A percentile compares a stretch with the other conserved stretches of the same genome.
These are phyloP conservation scores for Kwoniella mangroviensis DNA, from an alignment of 768 basidiomycete genomes.

Conservation along the genomic window DNA sequence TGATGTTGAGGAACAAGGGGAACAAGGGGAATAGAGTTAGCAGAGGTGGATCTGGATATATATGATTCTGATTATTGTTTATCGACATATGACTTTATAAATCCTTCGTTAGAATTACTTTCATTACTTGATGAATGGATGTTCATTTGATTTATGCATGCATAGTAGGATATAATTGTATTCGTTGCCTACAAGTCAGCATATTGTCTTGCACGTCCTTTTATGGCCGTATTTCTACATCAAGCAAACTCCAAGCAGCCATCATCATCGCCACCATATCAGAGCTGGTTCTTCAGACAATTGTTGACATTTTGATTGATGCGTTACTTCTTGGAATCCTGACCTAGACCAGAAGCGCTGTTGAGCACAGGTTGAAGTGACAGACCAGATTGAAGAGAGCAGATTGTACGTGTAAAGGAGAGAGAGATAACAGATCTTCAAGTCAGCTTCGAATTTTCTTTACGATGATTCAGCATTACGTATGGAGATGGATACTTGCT, in stretches of 20 bases:
- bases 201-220: background rate
- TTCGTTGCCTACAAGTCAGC: background rate
- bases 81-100: no score
- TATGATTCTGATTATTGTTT: background rate
- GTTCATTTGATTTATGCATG: background rate
- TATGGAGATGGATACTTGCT: constrained; percentile 34
- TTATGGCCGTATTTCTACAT: no score
- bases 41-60: constrained; percentile 33
- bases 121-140: no score
- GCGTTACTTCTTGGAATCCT: constrained; percentile 46
- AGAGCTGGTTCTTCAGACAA: no score
- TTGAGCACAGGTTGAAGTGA: background rate
- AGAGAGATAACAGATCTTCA: background rate
- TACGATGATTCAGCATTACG: background rate
- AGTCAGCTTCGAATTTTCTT: background rate
- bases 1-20: constrained; percentile 15
- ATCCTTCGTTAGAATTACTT: no score
- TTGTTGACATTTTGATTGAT: no score
- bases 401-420: background rate
- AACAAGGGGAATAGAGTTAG: constrained; percentile 19
- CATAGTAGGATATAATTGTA: background rate
- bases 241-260: no score
- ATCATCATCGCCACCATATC: no score
- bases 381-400: background rate
- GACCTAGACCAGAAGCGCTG: constrained; percentile 55